These are phyloP conservation scores for Microbotryomycetes sp. DNA, from an alignment of 1,284 basidiomycete genomes.

Conservation along the genomic window DNA sequence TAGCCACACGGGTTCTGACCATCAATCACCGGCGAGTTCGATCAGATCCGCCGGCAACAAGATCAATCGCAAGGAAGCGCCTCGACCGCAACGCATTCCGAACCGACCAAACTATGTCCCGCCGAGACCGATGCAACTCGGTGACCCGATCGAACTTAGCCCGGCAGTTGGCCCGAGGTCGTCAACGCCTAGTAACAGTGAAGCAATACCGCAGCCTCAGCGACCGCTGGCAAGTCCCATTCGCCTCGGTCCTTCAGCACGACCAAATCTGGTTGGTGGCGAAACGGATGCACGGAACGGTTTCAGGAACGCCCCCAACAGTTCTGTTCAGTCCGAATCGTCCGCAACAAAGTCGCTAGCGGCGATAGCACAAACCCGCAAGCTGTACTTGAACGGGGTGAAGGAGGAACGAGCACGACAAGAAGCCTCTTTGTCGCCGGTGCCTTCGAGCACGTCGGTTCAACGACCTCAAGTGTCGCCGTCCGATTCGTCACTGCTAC, in stretches of 20 bases:
- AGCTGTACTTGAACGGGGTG: neutral
- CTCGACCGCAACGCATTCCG: neutral
- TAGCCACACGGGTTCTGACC: neutral
- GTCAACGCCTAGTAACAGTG: neutral
- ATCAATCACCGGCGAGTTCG: neutral
- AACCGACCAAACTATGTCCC: neutral
- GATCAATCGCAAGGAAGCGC: neutral
- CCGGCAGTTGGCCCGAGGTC: neutral
- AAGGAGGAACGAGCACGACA: neutral
- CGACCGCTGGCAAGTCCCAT: neutral
- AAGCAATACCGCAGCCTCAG: too few species aligned
- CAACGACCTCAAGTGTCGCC: neutral
- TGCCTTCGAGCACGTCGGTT: conserved; percentile 7
- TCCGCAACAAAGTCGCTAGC: neutral
- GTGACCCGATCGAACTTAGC: neutral
- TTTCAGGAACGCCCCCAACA: too few species aligned
- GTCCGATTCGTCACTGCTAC: neutral
- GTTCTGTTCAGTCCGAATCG: neutral
- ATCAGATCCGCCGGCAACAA: neutral
- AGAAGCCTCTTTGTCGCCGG: conserved; percentile 1
- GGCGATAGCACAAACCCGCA: neutral
- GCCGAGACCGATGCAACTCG: neutral
- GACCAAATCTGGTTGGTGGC: neutral
- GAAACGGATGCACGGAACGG: too few species aligned
- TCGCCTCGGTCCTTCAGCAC: too few species aligned